Conservation (phyloP, 768 basidiomycete genomes). For the Postia placenta region DNA sequence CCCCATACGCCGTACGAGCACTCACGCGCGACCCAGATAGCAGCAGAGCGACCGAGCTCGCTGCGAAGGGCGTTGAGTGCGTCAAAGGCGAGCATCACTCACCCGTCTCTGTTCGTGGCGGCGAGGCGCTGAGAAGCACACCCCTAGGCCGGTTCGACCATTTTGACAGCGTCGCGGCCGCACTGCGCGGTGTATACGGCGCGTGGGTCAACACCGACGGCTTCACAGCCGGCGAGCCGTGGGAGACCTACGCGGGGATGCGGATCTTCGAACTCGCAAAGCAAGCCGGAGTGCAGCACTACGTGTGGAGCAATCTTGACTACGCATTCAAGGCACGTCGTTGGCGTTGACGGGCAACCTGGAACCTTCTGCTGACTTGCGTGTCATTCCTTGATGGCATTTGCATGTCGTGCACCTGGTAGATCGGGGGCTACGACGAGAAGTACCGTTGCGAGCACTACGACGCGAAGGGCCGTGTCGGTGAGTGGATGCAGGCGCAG, state of each 20-base stretch:
- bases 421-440: constrained; percentile 18
- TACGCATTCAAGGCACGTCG: constrained; percentile 35
- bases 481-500: constrained; percentile 32
- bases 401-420: neutral
- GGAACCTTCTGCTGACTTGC: constrained; percentile 1
- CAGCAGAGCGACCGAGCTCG: constrained; percentile 29
- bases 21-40: constrained; percentile 32
- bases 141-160: constrained; percentile 28
- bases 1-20: constrained; percentile 37
- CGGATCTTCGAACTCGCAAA: constrained; percentile 37
- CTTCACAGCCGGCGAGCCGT: constrained; percentile 36
- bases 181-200: constrained; percentile 31
- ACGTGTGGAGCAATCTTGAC: constrained; percentile 37
- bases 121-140: no score
- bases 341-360: neutral
- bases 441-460: constrained; percentile 33
- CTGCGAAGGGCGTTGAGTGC: constrained; percentile 32
- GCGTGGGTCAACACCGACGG: constrained; percentile 32
- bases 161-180: constrained; percentile 23
- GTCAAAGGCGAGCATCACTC: constrained; percentile 30
- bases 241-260: constrained; percentile 34
- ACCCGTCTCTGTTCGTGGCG: no score
- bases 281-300: constrained; percentile 30
- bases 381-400: neutral
- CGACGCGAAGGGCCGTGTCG: constrained; percentile 36